These are phyloP conservation scores for Inga oerstediana DNA, from an alignment of 306 rosid species.

Conservation along the genomic window DNA sequence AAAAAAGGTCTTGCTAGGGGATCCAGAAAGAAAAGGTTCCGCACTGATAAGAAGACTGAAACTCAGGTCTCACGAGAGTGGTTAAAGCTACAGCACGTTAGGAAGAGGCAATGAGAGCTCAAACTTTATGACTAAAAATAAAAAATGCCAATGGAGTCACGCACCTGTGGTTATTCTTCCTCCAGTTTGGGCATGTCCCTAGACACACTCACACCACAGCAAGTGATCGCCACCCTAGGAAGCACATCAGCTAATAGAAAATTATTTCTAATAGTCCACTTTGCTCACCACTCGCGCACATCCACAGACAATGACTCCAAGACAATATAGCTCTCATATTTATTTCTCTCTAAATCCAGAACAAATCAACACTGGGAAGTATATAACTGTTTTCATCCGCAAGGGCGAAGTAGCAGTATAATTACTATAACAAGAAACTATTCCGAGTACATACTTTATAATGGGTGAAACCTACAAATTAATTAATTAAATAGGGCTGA, in stretches of 20 bases:
- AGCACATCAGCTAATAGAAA: not conserved
- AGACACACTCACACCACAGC: not conserved
- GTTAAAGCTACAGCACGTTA: not conserved
- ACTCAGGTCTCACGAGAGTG: not conserved
- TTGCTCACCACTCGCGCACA: not conserved
- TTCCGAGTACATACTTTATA: not conserved
- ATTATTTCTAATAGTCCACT: not conserved
- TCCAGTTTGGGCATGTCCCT: not conserved
- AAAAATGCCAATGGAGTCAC: not conserved
- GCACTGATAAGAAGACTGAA: not conserved
- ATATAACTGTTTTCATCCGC: not conserved
- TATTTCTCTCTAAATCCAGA: not conserved
- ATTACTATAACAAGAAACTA: slow-evolving; percentile 8
- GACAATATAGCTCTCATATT: not conserved
- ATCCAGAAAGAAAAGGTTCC: not conserved
- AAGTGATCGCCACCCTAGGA: not conserved
- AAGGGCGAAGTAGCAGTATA: not conserved
- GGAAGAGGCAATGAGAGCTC: not conserved
- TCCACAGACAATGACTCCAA: not conserved
- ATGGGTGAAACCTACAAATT: slow-evolving; percentile 12
- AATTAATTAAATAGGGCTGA: slow-evolving; percentile 8
- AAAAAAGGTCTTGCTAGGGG: not conserved
- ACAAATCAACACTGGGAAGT: not conserved
- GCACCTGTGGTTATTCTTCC: not conserved
- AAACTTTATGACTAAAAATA: not conserved